Base-by-base conservation (phyloP, 2,329 filamentous ascomycete species). In the Metarhizium sp. region DNA sequence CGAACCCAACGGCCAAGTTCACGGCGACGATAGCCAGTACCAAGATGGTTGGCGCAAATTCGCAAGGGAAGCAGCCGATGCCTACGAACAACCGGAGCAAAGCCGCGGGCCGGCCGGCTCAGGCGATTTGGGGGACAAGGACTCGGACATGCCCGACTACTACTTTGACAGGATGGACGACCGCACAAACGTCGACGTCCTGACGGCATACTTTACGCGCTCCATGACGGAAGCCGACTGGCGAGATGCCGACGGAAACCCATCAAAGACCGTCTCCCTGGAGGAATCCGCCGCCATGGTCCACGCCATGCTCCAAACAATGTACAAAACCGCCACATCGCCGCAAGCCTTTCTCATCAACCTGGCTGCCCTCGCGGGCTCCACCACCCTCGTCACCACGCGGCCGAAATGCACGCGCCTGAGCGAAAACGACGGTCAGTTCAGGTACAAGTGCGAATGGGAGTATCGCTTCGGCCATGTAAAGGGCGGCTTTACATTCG, bases 331-430 rank as follows among this genome's bases (percentile, higher is more conserved):
- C 48, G 78, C 80, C 0, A 67, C 71, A 1, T 78, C 74, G 11
- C 75, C 78, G 5, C 76, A 84, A 62, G 73, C 75, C 0, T 84
- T 85, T 59, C 68, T 85, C 13, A 78, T 83, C 59, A 85, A 84
- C 62, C 65, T 85, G 6, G 75, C 81, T 0, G 80, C 79, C 4
- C 71, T 85, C 11, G 76, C 76, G 0, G 82, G 82, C 8, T 78
- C 78, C 3, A 74, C 71, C 51, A 66, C 77, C 32, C 70, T 85
- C 51, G 75, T 79, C 68, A 71, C 71, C 13, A 67, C 69, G 6
- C 65, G 71, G 20, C 70, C 69, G 25, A 64, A 71, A 49, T 69
- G 70, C 54, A 69, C 78, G 18, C 73, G 76, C 11, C 55, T 77
- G 25, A 75, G 77, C n/a, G 67, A 72, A 20, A 63, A 67, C 2